Evolutionary conservation across 345 rosid genomes (phyloP).

Genomic region (Gossypium rotundifolium): DNA sequence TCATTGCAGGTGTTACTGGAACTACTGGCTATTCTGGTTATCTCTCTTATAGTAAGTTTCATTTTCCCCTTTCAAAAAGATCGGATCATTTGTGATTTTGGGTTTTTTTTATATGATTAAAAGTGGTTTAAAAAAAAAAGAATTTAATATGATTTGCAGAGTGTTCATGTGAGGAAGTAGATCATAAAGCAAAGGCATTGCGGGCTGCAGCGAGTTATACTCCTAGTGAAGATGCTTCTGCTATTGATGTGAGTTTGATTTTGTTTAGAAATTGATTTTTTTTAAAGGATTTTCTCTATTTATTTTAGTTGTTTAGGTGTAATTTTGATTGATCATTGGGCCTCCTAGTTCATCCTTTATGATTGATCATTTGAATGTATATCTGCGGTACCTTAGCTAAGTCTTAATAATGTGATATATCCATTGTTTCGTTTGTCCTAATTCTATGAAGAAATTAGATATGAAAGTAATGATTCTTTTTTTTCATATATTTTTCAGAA

Average conservation of each 20-base stretch:
- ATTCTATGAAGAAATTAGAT: background rate
- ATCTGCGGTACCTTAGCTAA: background rate
- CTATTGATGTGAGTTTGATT: constrained; percentile 42
- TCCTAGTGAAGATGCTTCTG: constrained; percentile 33
- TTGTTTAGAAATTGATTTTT: background rate
- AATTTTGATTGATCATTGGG: background rate
- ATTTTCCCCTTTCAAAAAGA: too few relatives aligned
- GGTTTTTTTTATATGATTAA: too few relatives aligned
- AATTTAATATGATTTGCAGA: too few relatives aligned
- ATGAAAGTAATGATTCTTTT: background rate
- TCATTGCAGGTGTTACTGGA: too few relatives aligned
- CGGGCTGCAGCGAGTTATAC: constrained; percentile 41
- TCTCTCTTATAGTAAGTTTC: too few relatives aligned
- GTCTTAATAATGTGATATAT: background rate
- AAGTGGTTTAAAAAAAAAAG: too few relatives aligned
- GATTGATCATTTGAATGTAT: background rate
- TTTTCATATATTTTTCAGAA: constrained; percentile 45
- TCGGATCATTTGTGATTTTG: too few relatives aligned
- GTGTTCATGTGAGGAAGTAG: constrained; percentile 54
- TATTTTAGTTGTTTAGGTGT: background rate
- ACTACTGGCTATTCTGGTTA: too few relatives aligned
- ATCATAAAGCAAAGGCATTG: constrained; percentile 56
- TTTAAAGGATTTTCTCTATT: background rate
- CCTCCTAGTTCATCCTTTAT: background rate
- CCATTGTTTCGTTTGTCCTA: background rate